A percentile compares a stretch with the other conserved stretches of the same genome.
These are phyloP conservation scores for Xanthoconium stramineum DNA, from an alignment of 768 basidiomycete species.

Conservation along the genomic window DNA sequence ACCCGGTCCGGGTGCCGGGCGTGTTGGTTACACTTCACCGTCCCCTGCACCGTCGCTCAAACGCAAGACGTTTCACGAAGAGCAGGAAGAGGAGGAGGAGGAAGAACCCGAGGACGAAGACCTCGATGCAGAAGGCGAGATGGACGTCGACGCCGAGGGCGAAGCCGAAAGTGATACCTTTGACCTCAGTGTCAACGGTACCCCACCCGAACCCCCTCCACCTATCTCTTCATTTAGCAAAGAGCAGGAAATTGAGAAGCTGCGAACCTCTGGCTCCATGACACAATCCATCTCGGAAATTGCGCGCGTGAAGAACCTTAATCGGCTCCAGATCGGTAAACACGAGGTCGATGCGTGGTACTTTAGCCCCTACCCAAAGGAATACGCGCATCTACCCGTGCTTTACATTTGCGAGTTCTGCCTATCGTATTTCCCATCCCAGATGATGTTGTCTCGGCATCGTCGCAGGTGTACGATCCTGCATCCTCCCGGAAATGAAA, in stretches of 20 bases:
- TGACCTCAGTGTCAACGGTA: slow-evolving; percentile 52
- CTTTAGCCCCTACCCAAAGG: slow-evolving; percentile 98
- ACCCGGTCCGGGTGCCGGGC: slow-evolving; percentile 31
- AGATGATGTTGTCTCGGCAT: slow-evolving; percentile 89
- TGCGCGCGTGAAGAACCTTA: slow-evolving; percentile 96
- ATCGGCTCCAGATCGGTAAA: slow-evolving; percentile 91
- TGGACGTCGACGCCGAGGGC: slow-evolving; percentile 47
- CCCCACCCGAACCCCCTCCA: slow-evolving; percentile 47
- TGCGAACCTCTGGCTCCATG: slow-evolving; percentile 97
- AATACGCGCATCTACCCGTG: slow-evolving; percentile 93
- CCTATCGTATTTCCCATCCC: slow-evolving; percentile 86
- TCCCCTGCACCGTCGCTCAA: slow-evolving; percentile 63
- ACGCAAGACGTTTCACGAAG: slow-evolving; percentile 64
- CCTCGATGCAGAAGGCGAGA: slow-evolving; percentile 44
- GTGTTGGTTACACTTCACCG: slow-evolving; percentile 44
- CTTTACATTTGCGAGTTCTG: slow-evolving; percentile 99
- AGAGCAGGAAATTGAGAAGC: slow-evolving; percentile 97
- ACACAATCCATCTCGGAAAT: slow-evolving; percentile 98
- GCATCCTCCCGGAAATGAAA: slow-evolving; percentile 98
- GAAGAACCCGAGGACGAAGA: slow-evolving; percentile 46
- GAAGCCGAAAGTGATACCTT: slow-evolving; percentile 62
- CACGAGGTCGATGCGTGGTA: slow-evolving; percentile 99
- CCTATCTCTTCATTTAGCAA: slow-evolving; percentile 79
- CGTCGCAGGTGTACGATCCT: slow-evolving; percentile 85
- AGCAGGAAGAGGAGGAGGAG: slow-evolving; percentile 58